A percentile compares a stretch with the other conserved stretches of the same genome.
These are phyloP conservation scores for Termitomyces sp. DNA, from an alignment of 768 basidiomycete species.

Conservation along the genomic window DNA sequence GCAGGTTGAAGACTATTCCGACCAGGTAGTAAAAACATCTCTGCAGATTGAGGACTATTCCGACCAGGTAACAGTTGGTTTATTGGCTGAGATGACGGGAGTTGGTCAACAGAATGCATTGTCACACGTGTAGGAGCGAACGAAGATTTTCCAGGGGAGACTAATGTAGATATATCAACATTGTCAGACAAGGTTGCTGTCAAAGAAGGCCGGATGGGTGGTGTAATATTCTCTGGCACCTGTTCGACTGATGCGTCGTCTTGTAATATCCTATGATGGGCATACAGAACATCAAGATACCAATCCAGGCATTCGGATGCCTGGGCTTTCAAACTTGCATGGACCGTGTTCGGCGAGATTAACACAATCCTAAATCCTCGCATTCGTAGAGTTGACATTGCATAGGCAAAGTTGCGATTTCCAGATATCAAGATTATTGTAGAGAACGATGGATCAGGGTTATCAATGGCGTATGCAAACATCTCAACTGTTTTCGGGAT, in stretches of 20 bases:
- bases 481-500: slow-evolving; percentile 50
- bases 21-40: neutral
- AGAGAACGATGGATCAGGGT: slow-evolving; percentile 31
- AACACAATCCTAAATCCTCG: slow-evolving; percentile 48
- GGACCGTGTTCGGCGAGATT: slow-evolving; percentile 32
- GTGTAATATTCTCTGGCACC: neutral
- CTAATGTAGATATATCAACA: neutral
- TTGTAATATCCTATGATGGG: neutral
- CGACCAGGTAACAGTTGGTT: neutral
- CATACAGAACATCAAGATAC: slow-evolving; percentile 28
- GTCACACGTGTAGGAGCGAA: neutral
- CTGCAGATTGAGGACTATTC: neutral
- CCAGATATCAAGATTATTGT: slow-evolving; percentile 60
- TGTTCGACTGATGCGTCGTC: neutral
- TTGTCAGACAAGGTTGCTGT: neutral
- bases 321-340: slow-evolving; percentile 45
- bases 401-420: slow-evolving; percentile 62
- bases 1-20: neutral
- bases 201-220: neutral
- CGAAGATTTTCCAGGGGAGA: neutral
- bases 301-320: slow-evolving; percentile 51
- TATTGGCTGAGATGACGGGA: neutral
- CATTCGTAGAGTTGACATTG: slow-evolving; percentile 48
- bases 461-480: slow-evolving; percentile 58
- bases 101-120: neutral